phyloP scores from a whole-genome alignment of 176 grass and related monocot genomes.

The Musa acuminata region DNA sequence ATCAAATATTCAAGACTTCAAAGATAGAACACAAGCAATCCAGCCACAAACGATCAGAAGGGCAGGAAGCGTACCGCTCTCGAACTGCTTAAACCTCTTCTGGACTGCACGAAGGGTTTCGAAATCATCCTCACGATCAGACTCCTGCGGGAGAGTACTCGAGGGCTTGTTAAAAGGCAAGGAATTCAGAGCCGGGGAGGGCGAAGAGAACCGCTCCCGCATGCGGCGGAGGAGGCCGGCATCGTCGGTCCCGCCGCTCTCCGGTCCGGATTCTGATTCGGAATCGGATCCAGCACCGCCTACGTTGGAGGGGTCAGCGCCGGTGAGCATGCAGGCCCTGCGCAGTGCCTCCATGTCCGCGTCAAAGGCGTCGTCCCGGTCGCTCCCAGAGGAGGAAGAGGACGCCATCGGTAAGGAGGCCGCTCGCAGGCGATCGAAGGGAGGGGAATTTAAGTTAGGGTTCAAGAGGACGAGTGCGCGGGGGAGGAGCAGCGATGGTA shows the following conservation, averaged over 20 bases:
- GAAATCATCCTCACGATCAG: slow-evolving; percentile 51
- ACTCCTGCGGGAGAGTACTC: slow-evolving; percentile 22
- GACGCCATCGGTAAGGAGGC: slow-evolving; percentile 30
- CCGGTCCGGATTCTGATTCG: too few species aligned
- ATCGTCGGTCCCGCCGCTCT: slow-evolving; percentile 24
- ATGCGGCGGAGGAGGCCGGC: slow-evolving; percentile 44
- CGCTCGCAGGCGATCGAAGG: neutral
- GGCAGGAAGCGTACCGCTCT: slow-evolving; percentile 32
- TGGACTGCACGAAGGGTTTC: slow-evolving; percentile 74
- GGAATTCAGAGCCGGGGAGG: slow-evolving; percentile 7
- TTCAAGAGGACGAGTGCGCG: neutral
- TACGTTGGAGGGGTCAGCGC: slow-evolving; percentile 29
- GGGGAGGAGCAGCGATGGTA: neutral
- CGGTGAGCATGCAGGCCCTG: slow-evolving; percentile 48
- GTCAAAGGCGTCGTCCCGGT: slow-evolving; percentile 41
- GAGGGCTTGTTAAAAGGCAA: slow-evolving; percentile 27
- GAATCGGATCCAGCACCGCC: slow-evolving; percentile 15
- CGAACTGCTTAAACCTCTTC: slow-evolving; percentile 61
- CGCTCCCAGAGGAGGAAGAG: slow-evolving; percentile 42
- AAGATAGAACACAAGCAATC: neutral
- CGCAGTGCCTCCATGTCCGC: slow-evolving; percentile 61
- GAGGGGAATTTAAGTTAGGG: neutral
- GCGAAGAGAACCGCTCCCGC: slow-evolving; percentile 39
- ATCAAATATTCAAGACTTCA: neutral
- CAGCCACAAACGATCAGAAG: neutral